Base-by-base conservation (phyloP, 768 basidiomycete genomes). In the Auriscalpium orientale region DNA sequence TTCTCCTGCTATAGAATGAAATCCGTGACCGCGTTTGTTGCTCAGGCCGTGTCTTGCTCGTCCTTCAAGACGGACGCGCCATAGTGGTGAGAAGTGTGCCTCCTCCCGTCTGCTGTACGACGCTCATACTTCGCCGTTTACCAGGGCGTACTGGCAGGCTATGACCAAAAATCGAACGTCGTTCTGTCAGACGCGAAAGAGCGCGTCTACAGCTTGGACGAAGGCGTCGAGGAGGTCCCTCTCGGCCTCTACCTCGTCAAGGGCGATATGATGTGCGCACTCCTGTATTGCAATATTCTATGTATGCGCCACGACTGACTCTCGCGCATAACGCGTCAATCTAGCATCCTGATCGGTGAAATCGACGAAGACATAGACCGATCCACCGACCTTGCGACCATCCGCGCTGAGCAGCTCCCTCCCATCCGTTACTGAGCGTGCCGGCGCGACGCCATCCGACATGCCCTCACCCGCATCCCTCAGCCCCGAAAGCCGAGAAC, bases 211-310 rank as follows among this genome's bases (percentile, higher is more conserved):
- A 90, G 87, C 66, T 72, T 81, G 53, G 97, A 99, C 15, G 90
- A 91, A 65, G 89, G 89, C 43, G 93, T 97, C 28, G 91, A 98
- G 71, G 94, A 98, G 76, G 84, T 94, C 10, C 89, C 92, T 0
- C 77, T 98, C 22, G 97, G 97, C 0, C 77, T 98, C 46, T 98
- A 99, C 71, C 85, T 99, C 66, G 93, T 99, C 67, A 94, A 98
- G 65, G 97, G 97, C 3, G 97, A 99, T 68, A 94, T 94, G 80
- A 94, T 95, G 97, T 98, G 65, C 70, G 92, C 83, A 40, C 7
- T 40, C 40, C 12, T 48, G n/a, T 6, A 13, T 33, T 12, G 21
- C 46, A 48, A 18, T 11, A 22, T n/a, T 45, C 13, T 57, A 12
- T 47, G 9, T 40, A 22, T 35, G 48, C 49, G 46, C 51, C 38